Evolutionary conservation across 208 protist species (phyloP).

Genomic region (Leishmania amazonensis): DNA sequence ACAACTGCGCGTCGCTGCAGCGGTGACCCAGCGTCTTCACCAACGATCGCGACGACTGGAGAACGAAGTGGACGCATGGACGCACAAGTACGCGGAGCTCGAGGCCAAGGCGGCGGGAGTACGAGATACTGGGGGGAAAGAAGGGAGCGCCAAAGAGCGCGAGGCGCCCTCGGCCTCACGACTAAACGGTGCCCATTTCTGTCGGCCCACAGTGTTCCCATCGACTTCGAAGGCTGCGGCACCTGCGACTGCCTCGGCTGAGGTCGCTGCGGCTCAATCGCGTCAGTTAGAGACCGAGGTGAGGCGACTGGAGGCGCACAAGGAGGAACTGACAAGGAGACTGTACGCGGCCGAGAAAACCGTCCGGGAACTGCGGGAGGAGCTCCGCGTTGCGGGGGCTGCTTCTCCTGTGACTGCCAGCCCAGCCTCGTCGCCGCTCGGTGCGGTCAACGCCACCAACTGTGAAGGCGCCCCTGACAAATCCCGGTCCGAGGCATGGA

Average conservation of each 20-base stretch:
- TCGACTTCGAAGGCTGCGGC: background rate
- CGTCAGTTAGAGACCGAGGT: constrained; percentile 5
- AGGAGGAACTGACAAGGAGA: constrained; percentile 2
- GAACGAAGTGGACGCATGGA: constrained; percentile 12
- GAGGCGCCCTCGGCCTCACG: background rate
- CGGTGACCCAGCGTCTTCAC: constrained; percentile 25
- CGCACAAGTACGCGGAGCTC: constrained; percentile 2
- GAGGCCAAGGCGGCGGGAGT: background rate
- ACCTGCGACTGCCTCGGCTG: background rate
- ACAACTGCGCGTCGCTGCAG: constrained; percentile 21
- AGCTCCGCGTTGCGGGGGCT: background rate
- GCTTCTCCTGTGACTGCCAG: background rate
- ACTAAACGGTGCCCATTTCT: background rate
- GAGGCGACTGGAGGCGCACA: constrained; percentile 18
- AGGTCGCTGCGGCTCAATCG: background rate
- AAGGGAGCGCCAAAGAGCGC: too few relatives aligned
- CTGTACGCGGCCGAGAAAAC: constrained; percentile 14
- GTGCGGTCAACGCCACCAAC: background rate
- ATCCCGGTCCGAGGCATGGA: background rate
- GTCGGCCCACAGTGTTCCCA: background rate
- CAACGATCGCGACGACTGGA: constrained; percentile 17
- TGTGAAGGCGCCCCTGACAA: background rate
- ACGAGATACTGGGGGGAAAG: too few relatives aligned
- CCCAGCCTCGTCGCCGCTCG: background rate
- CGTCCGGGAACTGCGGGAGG: background rate